Base-by-base conservation (phyloP, 495 filamentous ascomycete species). In the Podospora comata region DNA sequence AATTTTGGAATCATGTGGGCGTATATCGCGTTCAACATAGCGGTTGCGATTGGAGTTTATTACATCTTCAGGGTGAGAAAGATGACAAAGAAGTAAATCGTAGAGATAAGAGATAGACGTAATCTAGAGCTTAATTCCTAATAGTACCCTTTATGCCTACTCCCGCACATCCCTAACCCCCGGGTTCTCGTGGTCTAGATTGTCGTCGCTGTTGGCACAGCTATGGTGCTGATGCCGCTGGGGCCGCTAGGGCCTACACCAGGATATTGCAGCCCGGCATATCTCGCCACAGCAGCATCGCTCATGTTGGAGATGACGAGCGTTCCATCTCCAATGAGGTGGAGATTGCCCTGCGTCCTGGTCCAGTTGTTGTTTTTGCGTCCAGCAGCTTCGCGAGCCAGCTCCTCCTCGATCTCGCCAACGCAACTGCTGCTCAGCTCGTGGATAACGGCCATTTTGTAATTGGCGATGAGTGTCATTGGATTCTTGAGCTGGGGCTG, bases 1-100 rank as follows among this genome's bases (percentile, higher is more conserved):
- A 85, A 87, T 64, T 87, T 77, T 68, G 85, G 84, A 1, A 75
- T 86, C 18, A 79, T 83, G 48, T 87, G 83, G 81, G 82, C 79
- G 7, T 86, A 85, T 61, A 83, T 86, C 62, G 71, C 79, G 0
- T 85, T 86, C 71, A 82, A 86, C 66, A 77, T 86, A 62, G 70
- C 76, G 6, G 78, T 80, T 5, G 84, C 85, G 0, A 80, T 87
- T n/a, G 54, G 73, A 27, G 67, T 84, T 23, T 87, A 87, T 70
- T 87, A 84, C 66, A 68, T 84, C 32, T 85, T 86, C 71, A 76
- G 85, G 1, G 84, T 87, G 1, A 69, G 57, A 56, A 57, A 65
- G 53, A 48, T 32, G 30, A 32, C 39, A 16, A 48, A 48, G 34
- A 39, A 39, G 11, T 39, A 39, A 11, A 39, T 39, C 6, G 1